Conservation (phyloP, 2,329 filamentous ascomycete genomes). For the Diaporthe aspalathi region DNA sequence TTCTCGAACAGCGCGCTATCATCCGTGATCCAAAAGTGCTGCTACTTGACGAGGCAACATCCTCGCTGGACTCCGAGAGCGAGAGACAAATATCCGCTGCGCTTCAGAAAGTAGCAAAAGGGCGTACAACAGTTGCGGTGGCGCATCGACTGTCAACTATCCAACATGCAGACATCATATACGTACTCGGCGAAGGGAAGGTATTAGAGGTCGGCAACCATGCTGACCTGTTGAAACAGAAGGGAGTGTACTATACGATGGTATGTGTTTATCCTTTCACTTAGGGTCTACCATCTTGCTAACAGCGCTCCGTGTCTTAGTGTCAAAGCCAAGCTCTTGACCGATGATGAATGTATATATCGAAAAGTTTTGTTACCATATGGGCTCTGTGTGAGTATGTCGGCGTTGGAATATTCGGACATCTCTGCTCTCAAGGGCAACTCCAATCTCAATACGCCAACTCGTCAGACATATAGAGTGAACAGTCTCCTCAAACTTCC, state of each 20-base stretch:
- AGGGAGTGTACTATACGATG: constrained; percentile 69
- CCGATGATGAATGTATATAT: constrained; percentile 48
- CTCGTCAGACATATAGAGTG: background rate
- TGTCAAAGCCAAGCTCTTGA: constrained; percentile 71
- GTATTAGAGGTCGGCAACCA: constrained; percentile 67
- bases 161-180: constrained; percentile 83
- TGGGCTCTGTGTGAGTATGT: background rate
- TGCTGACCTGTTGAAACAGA: constrained; percentile 60
- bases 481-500: background rate
- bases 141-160: constrained; percentile 82
- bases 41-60: constrained; percentile 70
- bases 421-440: constrained; percentile 19
- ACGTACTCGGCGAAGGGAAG: constrained; percentile 77
- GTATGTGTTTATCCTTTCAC: constrained; percentile 51
- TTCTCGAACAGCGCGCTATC: constrained; percentile 53
- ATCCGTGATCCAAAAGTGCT: constrained; percentile 63
- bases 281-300: background rate
- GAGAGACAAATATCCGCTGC: constrained; percentile 74
- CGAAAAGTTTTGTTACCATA: background rate
- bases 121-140: constrained; percentile 77
- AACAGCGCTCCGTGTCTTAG: constrained; percentile 46
- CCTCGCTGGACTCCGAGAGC: constrained; percentile 68
- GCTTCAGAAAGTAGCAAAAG: constrained; percentile 71
- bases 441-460: constrained; percentile 6
- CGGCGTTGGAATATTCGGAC: background rate